These are phyloP conservation scores for Persicaria maculosa DNA, from an alignment of 148 eudicot genomes.

Conservation along the genomic window DNA sequence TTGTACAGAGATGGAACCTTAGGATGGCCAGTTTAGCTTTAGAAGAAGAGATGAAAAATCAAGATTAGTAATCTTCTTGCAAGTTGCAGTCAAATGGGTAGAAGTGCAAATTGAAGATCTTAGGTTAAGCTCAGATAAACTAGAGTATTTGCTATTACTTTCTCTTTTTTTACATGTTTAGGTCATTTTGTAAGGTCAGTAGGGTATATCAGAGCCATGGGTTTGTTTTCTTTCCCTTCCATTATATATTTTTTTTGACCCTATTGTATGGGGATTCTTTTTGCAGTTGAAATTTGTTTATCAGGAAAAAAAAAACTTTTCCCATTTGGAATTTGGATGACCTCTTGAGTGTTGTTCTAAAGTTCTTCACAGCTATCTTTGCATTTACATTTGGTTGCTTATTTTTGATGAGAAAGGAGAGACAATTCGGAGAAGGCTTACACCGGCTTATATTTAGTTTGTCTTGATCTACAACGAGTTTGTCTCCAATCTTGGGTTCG, in stretches of 20 bases:
- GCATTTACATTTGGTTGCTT: no score
- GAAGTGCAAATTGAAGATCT: conserved; percentile 1
- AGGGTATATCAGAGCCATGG: conserved; percentile 18
- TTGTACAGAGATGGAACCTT: conserved; percentile 9
- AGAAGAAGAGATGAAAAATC: not conserved
- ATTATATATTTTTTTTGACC: conserved; percentile 11
- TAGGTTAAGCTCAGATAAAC: not conserved
- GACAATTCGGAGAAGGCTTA: no score
- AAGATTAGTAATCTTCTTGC: not conserved
- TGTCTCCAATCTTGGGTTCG: no score
- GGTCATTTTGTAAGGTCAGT: conserved; percentile 24
- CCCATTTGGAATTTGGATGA: not conserved
- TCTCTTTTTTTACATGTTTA: conserved; percentile 1
- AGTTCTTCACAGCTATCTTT: not conserved
- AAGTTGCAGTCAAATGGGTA: not conserved
- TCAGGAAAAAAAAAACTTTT: not conserved
- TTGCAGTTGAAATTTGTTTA: conserved; percentile 31
- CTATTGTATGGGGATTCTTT: conserved; percentile 29
- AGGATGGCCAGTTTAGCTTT: conserved; percentile 3
- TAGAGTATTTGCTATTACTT: not conserved
- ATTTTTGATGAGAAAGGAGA: no score
- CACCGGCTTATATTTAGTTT: no score
- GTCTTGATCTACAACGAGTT: no score
- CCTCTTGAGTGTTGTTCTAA: not conserved
- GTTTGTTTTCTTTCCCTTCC: conserved; percentile 16